Base-by-base conservation (phyloP, 768 basidiomycete species). In the Lepiota subincarnata region DNA sequence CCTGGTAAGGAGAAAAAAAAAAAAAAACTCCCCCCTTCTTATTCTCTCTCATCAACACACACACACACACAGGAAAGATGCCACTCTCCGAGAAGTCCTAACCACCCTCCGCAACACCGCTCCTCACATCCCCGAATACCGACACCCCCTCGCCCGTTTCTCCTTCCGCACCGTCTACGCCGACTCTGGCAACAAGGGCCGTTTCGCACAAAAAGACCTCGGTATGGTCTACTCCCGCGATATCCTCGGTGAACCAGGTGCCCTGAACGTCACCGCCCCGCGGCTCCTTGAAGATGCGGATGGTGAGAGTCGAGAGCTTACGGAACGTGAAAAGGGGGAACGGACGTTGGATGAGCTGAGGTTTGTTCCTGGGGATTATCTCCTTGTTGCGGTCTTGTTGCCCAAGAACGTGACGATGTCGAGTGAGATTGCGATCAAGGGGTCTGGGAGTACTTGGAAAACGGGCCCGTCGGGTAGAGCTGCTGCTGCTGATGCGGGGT, bases 211-310 rank as follows among this genome's bases (percentile, higher is more conserved):
- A 64, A 91, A 91, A 70, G 90, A 92, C 39, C 80, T 92, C 39
- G 90, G 90, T 22, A 79, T 79, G 61, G 85, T 92, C 36, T 87
- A 89, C 67, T 88, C 89, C 40, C 84, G 89, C 57, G 91, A 92
- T 68, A 87, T 92, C 58, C 79, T 90, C 2, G 89, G 89, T 44
- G 89, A 90, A 66, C 85, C 87, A 3, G 88, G 88, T 31, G 68
- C 83, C 1, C 65, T 87, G 18, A 73, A 76, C 37, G 66, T 66
- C 12, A 72, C 81, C 5, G 86, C 87, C 0, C 76, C 84, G 0
- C 78, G 85, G 2, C 74, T 90, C 2, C 68, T 83, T 18, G 79
- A 82, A 41, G 84, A 84, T 55, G 53, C 59, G 0, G 76, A 68
- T 36, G 35, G 40, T 22, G 46, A 43, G 36, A 39, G 35, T 18